Base-by-base conservation (phyloP, 1,284 basidiomycete genomes). In the Apiotrichum porosum region DNA sequence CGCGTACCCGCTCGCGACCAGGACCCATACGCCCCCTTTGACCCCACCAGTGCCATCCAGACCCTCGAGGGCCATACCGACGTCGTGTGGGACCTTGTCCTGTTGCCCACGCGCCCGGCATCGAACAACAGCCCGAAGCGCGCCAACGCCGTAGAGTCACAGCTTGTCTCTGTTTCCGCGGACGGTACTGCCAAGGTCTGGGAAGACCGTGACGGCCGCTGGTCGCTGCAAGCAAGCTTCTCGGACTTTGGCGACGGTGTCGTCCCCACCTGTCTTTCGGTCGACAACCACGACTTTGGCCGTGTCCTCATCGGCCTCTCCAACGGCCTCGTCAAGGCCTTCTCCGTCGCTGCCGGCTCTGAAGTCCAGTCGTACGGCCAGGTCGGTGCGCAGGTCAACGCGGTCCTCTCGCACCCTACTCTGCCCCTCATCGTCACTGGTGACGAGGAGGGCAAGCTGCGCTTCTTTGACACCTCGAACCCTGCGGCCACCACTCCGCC, bases 131-230 rank as follows among this genome's bases (percentile, higher is more conserved):
- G 48, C 12, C 39, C 41, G 14, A 38, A 36, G 14, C 35, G 31
- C 36, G 26, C 36, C 6, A 47, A 43, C 33, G 45, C 41, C 15
- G 37, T 48, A 1, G 61, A 64, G 39, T 81, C 57, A 48, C 82
- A 86, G 21, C 78, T 98, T 23, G 88, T 92, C 43, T 89, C 86
- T 57, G 91, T 87, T 62, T 86, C 87, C 28, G 87, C 92, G 1
- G 93, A 97, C 66, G 93, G 93, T 13, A 77, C 81, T 0, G 85
- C 97, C 58, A 95, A 95, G 72, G 83, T 97, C 9, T 98, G 94
- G 93, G 85, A 87, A 24, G 49, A 51, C 36, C 40, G 42, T 36
- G 42, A 47, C 28, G 53, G 51, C n/a, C 47, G 49, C 34, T 54
- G 54, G 49, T 34, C 45, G 6, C 42, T 68, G 32, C 52, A 56